These are phyloP conservation scores for Crassisporium funariophilum DNA, from an alignment of 768 basidiomycete species.

Conservation along the genomic window DNA sequence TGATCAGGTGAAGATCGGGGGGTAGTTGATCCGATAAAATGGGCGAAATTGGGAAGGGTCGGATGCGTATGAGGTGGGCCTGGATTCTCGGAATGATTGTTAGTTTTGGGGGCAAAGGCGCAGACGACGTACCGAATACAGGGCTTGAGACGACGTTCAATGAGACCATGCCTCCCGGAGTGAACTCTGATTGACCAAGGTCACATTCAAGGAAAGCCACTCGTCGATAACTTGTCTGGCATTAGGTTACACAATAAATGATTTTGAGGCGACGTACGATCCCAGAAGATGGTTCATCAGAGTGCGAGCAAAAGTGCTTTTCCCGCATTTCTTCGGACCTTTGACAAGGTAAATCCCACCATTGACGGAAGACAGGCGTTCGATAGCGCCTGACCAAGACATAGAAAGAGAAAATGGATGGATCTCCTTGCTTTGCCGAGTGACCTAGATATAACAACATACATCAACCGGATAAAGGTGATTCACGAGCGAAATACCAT, in stretches of 20 bases:
- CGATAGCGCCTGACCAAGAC: conserved; percentile 42
- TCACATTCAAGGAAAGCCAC: conserved; percentile 95
- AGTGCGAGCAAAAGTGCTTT: conserved; percentile 83
- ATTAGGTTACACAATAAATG: not conserved
- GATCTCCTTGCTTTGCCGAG: conserved; percentile 37
- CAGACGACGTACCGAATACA: conserved; percentile 59
- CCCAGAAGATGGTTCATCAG: conserved; percentile 68
- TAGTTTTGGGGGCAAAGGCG: too few relatives aligned
- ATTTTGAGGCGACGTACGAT: conserved; percentile 41
- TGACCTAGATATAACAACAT: conserved; percentile 28
- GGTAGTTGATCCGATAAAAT: conserved; percentile 80
- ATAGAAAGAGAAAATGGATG: conserved; percentile 38
- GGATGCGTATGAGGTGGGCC: conserved; percentile 91
- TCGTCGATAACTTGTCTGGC: conserved; percentile 56
- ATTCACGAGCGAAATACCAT: conserved; percentile 47
- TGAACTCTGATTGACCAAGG: conserved; percentile 92
- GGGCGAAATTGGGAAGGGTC: conserved; percentile 66
- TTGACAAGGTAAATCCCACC: conserved; percentile 64
- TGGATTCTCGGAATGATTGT: too few relatives aligned
- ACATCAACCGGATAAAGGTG: not conserved
- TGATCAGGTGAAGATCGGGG: conserved; percentile 76
- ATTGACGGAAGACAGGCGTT: conserved; percentile 20
- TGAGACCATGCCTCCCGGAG: conserved; percentile 82
- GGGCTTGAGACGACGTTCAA: conserved; percentile 70
- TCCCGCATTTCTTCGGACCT: conserved; percentile 86